A percentile compares a stretch with the other conserved stretches of the same genome.
Evolutionary conservation across 1,139 yeast genomes (phyloP).

Genomic region (Pichia sp.): DNA sequence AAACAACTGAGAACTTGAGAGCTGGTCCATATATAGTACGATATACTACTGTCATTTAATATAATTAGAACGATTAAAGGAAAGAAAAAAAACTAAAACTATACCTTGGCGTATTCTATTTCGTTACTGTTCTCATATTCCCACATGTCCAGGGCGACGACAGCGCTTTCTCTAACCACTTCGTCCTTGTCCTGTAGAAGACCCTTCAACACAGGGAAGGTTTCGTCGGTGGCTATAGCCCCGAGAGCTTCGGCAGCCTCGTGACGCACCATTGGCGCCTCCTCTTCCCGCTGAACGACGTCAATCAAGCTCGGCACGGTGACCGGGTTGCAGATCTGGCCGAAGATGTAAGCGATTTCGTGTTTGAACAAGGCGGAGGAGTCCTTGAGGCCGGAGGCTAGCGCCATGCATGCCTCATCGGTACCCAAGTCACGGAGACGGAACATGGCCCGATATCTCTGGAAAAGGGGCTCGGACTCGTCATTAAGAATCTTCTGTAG

Average conservation of each 20-base stretch:
- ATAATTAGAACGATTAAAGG: neutral
- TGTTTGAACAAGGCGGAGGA: constrained; percentile 93
- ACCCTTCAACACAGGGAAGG: constrained; percentile 76
- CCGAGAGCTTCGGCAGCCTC: constrained; percentile 99
- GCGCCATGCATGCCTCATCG: constrained; percentile 86
- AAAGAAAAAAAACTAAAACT: constrained; percentile 1
- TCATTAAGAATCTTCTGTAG: constrained; percentile 69
- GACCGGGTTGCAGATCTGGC: constrained; percentile 92
- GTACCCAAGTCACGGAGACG: constrained; percentile 92
- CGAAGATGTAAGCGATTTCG: constrained; percentile 97
- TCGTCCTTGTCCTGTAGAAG: constrained; percentile 77
- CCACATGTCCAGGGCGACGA: constrained; percentile 97
- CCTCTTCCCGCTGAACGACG: constrained; percentile 68
- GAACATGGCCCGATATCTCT: constrained; percentile 98
- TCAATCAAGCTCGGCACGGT: constrained; percentile 84
- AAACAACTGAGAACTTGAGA: constrained; percentile 51
- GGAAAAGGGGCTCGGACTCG: constrained; percentile 74
- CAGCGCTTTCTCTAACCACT: constrained; percentile 93
- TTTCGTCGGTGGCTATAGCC: constrained; percentile 94
- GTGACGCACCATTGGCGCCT: constrained; percentile 98
- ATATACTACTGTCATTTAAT: neutral
- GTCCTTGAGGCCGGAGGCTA: constrained; percentile 86
- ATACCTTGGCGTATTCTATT: constrained; percentile 60
- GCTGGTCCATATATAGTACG: neutral
- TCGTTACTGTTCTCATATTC: constrained; percentile 88